phyloP scores from a whole-genome alignment of 352 stramenopile species.

The Pythium pyrilobum region DNA sequence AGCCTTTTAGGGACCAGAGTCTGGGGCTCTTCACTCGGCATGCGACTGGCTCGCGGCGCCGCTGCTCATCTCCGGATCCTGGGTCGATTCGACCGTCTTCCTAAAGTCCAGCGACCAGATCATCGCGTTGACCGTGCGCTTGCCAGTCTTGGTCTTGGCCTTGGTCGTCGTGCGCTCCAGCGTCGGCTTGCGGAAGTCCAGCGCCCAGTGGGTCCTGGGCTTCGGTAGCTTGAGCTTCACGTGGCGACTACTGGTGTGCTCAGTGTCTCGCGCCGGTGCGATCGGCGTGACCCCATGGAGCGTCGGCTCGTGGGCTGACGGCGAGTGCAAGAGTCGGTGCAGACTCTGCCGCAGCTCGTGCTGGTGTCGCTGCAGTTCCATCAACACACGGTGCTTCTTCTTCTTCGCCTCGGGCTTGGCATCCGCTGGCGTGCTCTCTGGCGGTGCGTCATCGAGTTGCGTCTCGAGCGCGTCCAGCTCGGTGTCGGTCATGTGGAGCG shows the following conservation, averaged over 20 bases:
- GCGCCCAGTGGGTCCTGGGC: too few species aligned
- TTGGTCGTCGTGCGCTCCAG: neutral
- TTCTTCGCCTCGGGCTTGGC: neutral
- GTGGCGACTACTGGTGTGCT: too few species aligned
- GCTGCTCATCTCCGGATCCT: too few species aligned
- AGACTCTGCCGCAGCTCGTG: conserved; percentile 19
- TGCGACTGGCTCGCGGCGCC: too few species aligned
- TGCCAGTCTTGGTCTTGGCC: too few species aligned
- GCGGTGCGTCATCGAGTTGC: neutral
- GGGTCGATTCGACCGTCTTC: too few species aligned
- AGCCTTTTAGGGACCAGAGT: too few species aligned
- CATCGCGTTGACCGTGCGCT: too few species aligned
- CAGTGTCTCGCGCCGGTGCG: too few species aligned
- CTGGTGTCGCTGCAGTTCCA: conserved; percentile 20
- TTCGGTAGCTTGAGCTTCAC: neutral
- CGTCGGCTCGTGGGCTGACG: neutral
- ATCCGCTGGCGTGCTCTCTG: neutral
- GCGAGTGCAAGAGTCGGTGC: conserved; percentile 6
- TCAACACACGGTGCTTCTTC: conserved; percentile 6
- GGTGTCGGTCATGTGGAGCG: conserved; percentile 17
- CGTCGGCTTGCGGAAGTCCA: conserved; percentile 4
- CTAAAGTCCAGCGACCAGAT: too few species aligned
- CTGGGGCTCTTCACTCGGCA: too few species aligned
- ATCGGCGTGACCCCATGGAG: too few species aligned
- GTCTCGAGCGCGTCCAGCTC: conserved; percentile 20